Conservation (phyloP, 148 eudicot genomes). For the Spergularia marina region DNA sequence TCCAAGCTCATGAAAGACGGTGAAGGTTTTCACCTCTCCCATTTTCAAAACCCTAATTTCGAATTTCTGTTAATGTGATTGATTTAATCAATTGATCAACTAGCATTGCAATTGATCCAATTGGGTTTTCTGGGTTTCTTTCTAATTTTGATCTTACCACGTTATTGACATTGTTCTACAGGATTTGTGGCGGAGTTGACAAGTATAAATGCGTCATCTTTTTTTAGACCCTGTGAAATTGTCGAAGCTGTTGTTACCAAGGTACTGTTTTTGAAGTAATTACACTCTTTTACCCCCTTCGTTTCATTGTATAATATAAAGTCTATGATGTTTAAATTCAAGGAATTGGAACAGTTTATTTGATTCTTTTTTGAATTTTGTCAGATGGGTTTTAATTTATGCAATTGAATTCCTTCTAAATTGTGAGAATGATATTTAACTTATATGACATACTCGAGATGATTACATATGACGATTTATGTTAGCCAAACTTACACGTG, state of each 20-base stretch:
- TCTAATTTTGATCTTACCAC: not conserved
- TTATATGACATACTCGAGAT: no score
- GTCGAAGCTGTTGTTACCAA: conserved; percentile 96
- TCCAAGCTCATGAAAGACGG: conserved; percentile 89
- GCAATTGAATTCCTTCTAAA: conserved; percentile 32
- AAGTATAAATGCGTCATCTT: conserved; percentile 90
- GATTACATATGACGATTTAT: no score
- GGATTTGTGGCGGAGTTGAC: conserved; percentile 58
- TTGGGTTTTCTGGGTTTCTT: conserved; percentile 17
- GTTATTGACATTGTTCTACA: not conserved
- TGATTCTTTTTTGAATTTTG: conserved; percentile 18
- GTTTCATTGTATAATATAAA: no score
- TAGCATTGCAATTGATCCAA: not conserved
- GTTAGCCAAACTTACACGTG: no score
- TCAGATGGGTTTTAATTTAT: conserved; percentile 98
- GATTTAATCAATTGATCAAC: not conserved
- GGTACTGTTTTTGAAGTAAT: conserved; percentile 33
- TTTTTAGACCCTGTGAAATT: conserved; percentile 72
- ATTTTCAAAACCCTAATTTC: not conserved
- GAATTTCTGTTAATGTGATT: not conserved
- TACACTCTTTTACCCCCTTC: no score
- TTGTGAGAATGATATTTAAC: not conserved
- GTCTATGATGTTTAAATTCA: conserved; percentile 1
- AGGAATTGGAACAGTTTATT: not conserved
- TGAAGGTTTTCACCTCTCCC: not conserved